Conservation (phyloP, 1,139 yeast genomes). For the Meyerozyma elateridarum region DNA sequence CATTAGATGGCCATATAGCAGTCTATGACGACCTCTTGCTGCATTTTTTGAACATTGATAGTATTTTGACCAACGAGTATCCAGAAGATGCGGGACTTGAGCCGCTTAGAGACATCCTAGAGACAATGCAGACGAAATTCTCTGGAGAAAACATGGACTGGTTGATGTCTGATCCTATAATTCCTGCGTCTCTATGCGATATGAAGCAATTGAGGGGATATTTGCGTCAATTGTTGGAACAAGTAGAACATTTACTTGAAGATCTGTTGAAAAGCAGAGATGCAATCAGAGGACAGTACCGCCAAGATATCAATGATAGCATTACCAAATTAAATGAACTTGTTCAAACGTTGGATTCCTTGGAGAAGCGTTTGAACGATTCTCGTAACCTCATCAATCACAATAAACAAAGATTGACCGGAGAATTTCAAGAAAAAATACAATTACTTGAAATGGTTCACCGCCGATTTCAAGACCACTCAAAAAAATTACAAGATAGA, state of each 20-base stretch:
- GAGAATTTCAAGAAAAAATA: conserved; percentile 27
- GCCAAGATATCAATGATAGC: conserved; percentile 23
- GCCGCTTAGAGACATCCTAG: conserved; percentile 2
- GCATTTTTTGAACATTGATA: conserved; percentile 32
- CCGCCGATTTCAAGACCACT: conserved; percentile 23
- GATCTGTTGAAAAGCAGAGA: conserved; percentile 15
- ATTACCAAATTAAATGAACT: conserved; percentile 28
- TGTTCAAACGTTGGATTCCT: conserved; percentile 19
- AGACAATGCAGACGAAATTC: conserved; percentile 4
- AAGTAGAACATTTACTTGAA: conserved; percentile 11
- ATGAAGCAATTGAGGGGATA: conserved; percentile 8
- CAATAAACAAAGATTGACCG: conserved; percentile 24
- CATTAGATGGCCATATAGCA: conserved; percentile 14
- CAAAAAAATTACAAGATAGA: conserved; percentile 21
- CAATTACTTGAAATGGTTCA: conserved; percentile 32
- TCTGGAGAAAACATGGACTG: conserved; percentile 8
- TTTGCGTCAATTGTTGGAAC: conserved; percentile 7
- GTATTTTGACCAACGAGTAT: conserved; percentile 13
- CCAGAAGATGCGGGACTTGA: conserved; percentile 5
- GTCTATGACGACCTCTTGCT: conserved; percentile 26
- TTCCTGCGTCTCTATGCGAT: conserved; percentile 5
- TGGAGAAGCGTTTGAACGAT: conserved; percentile 25
- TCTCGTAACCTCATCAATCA: conserved; percentile 22
- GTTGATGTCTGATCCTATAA: conserved; percentile 5
- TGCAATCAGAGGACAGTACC: conserved; percentile 19